A percentile compares a stretch with the other conserved stretches of the same genome.
These are phyloP conservation scores for Cytospora paraplurivora DNA, from an alignment of 2,329 filamentous ascomycete species.

Conservation along the genomic window DNA sequence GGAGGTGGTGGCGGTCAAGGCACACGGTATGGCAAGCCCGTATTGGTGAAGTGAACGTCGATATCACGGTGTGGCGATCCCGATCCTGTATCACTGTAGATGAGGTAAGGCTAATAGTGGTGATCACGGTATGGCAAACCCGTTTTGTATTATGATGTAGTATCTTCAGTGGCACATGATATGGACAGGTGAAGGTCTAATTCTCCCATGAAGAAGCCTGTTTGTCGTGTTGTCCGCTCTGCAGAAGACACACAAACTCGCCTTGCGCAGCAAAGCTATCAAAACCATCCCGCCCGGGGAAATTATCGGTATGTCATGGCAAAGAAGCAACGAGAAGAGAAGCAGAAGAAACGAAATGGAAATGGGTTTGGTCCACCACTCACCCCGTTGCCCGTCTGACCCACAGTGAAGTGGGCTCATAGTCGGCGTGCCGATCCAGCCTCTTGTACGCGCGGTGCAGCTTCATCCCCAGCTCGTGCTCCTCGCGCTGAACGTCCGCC, in stretches of 20 bases:
- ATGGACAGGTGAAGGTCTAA: constrained; percentile 14
- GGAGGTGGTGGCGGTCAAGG: background rate
- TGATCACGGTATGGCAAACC: background rate
- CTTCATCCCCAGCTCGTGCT: constrained; percentile 77
- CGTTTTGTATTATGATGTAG: constrained; percentile 15
- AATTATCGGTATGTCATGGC: background rate
- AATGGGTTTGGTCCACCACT: constrained; percentile 13
- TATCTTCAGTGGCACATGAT: constrained; percentile 14
- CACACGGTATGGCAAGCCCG: constrained; percentile 6
- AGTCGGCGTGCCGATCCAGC: constrained; percentile 66
- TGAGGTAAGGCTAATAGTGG: background rate
- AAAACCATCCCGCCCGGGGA: constrained; percentile 7
- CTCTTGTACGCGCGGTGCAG: constrained; percentile 76
- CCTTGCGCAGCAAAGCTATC: constrained; percentile 11
- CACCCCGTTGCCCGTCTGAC: constrained; percentile 70
- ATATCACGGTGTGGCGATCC: constrained; percentile 24
- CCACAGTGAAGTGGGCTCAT: constrained; percentile 72
- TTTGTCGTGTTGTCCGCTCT: constrained; percentile 12
- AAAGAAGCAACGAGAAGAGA: background rate
- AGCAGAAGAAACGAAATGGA: background rate
- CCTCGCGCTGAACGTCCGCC: constrained; percentile 72
- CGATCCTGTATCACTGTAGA: constrained; percentile 19
- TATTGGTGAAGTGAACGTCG: background rate
- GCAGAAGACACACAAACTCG: background rate
- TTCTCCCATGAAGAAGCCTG: background rate